Evolutionary conservation across 768 basidiomycete species (phyloP).

Genomic region (Suillus decipiens): DNA sequence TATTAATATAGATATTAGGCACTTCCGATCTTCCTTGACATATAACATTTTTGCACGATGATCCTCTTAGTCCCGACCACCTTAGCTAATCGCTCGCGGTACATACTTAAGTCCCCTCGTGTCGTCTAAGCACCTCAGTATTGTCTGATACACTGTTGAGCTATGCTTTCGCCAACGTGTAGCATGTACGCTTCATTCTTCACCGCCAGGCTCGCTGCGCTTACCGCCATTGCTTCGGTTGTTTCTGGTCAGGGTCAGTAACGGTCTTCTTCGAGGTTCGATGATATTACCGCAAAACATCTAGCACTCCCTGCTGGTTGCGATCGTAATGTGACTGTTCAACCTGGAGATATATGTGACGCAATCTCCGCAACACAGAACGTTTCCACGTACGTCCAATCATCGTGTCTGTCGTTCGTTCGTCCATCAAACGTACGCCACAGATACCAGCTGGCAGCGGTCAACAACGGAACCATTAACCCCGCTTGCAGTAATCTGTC

Average conservation of each 20-base stretch:
- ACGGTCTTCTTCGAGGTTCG: background rate
- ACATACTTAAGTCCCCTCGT: too few species aligned
- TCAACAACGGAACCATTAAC: conserved; percentile 51
- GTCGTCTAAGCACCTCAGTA: too few species aligned
- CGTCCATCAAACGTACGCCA: conserved; percentile 33
- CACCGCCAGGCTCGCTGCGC: conserved; percentile 17
- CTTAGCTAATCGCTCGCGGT: too few species aligned
- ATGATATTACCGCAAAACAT: background rate
- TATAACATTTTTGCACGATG: too few species aligned
- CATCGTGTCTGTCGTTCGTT: background rate
- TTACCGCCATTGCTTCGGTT: background rate
- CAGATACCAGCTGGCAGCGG: conserved; percentile 59
- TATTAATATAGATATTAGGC: too few species aligned
- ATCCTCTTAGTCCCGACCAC: too few species aligned
- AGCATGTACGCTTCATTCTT: conserved; percentile 24
- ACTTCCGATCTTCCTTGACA: too few species aligned
- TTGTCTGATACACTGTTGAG: too few species aligned
- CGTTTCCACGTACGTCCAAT: conserved; percentile 46
- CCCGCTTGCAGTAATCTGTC: conserved; percentile 56
- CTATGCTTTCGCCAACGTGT: too few species aligned
- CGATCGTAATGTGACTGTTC: conserved; percentile 52
- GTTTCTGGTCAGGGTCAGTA: conserved; percentile 21
- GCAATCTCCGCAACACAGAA: conserved; percentile 49
- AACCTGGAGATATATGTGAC: conserved; percentile 55
- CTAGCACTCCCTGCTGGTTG: conserved; percentile 32